Base-by-base conservation (phyloP, 345 rosid genomes). In the Melastoma malabathricum region DNA sequence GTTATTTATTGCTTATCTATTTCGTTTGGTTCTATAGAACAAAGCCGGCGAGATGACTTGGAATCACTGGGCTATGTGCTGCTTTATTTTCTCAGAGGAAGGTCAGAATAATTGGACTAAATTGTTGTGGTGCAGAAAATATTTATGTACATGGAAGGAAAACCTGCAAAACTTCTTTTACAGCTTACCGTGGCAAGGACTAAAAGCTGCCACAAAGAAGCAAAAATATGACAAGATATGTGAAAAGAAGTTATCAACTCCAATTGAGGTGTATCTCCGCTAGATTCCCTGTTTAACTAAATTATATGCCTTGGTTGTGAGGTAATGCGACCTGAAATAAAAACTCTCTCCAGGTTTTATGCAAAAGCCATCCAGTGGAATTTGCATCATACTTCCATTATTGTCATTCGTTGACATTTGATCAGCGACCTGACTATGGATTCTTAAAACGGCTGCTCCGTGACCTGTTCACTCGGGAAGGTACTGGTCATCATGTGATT, bases 131-230 rank as follows among this genome's bases (percentile, higher is more conserved):
- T 31, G 38, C 38, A 31, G 38, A 31, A 31, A 9, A 31, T 31
- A 31, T 31, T 31, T 31, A 5, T 31, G 38, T 31, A 31, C 38
- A 31, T 31, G 38, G 19, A 23, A 39, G 54, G 67, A 38, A 56
- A 43, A 55, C 38, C 7, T 27, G 31, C 31, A 43, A 3, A 29
- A 15, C 59, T 10, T 72, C 55, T 65, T 65, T 10, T 47, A 38
- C 66, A 87, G 94, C 73, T 87, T 87, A 60, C 96, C 96, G 27
- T 87, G 94, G 96, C 96, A 84, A 75, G 96, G 96, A 44, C 62
- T 84, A 46, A 84, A 87, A 71, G 94, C 85, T 50, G 85, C 82
- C 52, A 83, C 87, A 43, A 87, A 87, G 69, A 87, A 84, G 70
- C 88, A 79, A 69, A 84, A 87, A 55, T 87, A 87, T 62, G 90